phyloP scores from a whole-genome alignment of 2,329 filamentous ascomycete species.

The Calcarisporium arbuscula region DNA sequence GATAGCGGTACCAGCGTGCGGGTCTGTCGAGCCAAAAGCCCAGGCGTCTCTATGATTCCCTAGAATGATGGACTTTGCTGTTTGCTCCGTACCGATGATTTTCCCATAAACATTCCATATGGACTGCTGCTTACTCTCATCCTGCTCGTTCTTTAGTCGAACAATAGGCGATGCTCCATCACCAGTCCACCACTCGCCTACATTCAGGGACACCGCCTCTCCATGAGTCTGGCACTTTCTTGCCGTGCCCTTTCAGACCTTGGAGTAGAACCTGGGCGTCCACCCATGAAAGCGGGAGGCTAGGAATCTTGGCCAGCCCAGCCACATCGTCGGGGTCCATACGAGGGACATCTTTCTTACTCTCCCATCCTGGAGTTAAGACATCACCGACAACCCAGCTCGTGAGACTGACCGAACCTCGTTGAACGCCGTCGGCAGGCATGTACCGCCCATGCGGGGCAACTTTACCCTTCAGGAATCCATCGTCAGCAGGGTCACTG shows the following conservation, averaged over 20 bases:
- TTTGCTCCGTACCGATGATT: constrained; percentile 78
- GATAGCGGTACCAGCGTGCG: constrained; percentile 82
- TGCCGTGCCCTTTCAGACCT: constrained; percentile 67
- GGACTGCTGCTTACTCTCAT: constrained; percentile 72
- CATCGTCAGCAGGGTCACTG: constrained; percentile 81
- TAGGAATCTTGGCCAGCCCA: constrained; percentile 77
- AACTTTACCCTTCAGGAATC: constrained; percentile 64
- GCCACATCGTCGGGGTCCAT: constrained; percentile 63
- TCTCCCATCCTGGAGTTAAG: constrained; percentile 83
- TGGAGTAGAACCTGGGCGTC: constrained; percentile 78
- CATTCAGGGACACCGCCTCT: constrained; percentile 66
- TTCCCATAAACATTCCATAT: constrained; percentile 90
- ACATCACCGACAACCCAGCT: constrained; percentile 85
- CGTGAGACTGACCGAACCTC: constrained; percentile 73
- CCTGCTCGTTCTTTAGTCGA: constrained; percentile 78
- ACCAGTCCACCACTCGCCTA: constrained; percentile 81
- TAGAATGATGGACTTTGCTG: constrained; percentile 76
- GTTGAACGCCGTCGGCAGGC: constrained; percentile 75
- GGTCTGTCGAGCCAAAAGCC: constrained; percentile 81
- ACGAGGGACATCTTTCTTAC: constrained; percentile 57
- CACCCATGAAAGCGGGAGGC: constrained; percentile 81
- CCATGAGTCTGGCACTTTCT: constrained; percentile 65
- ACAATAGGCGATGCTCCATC: constrained; percentile 68
- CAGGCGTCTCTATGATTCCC: constrained; percentile 92
- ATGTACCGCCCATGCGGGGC: constrained; percentile 75